phyloP scores from a whole-genome alignment of 257 asterid genomes.

The Jacaranda copaia region DNA sequence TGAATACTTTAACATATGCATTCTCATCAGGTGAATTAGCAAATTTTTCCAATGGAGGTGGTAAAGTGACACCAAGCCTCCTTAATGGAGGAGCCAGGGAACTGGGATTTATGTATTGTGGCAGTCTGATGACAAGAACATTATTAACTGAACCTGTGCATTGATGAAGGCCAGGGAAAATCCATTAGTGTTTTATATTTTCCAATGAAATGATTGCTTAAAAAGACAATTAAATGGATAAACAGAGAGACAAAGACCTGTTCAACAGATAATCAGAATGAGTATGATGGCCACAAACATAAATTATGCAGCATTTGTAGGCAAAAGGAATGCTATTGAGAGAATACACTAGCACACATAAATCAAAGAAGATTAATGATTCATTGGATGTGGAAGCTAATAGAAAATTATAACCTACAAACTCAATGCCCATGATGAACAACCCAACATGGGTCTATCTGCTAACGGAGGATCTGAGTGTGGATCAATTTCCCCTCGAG shows the following conservation, averaged over 20 bases:
- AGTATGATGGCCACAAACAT: no score
- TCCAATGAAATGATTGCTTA: not conserved
- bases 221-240: conserved; percentile 4
- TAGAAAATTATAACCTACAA: no score
- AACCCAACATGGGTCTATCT: no score
- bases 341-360: no score
- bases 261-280: not conserved
- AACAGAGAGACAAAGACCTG: not conserved
- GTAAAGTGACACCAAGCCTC: conserved; percentile 53
- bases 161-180: conserved; percentile 29
- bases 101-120: conserved; percentile 48
- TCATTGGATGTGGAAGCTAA: no score
- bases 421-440: no score
- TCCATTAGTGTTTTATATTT: not conserved
- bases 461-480: no score
- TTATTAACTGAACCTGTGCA: conserved; percentile 81
- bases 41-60: conserved; percentile 74
- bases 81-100: conserved; percentile 47
- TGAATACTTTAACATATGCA: conserved; percentile 49
- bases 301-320: no score
- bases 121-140: conserved; percentile 65
- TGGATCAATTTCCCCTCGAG: no score
- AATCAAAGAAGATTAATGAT: no score
- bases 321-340: no score
- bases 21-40: conserved; percentile 60